Percentiles rank a stretch among this genome's conserved stretches.
These are phyloP conservation scores for Byssothecium circinans DNA, from an alignment of 2,329 filamentous ascomycete species.

Conservation along the genomic window DNA sequence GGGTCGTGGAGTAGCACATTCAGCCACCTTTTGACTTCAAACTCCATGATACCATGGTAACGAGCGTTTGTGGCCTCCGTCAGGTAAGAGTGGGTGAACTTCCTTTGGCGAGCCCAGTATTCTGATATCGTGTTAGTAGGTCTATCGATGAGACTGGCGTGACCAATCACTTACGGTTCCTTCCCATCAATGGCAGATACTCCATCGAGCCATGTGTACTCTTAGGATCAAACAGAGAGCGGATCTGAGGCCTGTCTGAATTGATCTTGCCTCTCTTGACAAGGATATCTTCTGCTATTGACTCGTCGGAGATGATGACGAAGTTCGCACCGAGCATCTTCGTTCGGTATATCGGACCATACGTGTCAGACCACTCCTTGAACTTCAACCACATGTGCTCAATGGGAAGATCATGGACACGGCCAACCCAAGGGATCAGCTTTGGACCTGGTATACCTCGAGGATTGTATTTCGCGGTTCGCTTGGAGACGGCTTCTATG, in stretches of 20 bases:
- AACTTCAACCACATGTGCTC: conserved; percentile 57
- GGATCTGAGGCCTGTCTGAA: conserved; percentile 55
- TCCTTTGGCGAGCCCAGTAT: conserved; percentile 59
- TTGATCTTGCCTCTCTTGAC: conserved; percentile 56
- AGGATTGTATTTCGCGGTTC: conserved; percentile 42
- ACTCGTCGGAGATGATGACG: conserved; percentile 56
- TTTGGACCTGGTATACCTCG: conserved; percentile 46
- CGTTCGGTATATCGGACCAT: conserved; percentile 41
- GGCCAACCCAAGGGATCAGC: conserved; percentile 41
- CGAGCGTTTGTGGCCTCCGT: conserved; percentile 49
- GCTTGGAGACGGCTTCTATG: conserved; percentile 37
- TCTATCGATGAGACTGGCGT: not conserved
- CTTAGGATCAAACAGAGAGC: conserved; percentile 58
- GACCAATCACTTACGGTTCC: conserved; percentile 50
- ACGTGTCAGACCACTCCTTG: conserved; percentile 40
- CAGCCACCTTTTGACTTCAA: conserved; percentile 58
- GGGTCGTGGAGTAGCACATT: conserved; percentile 53
- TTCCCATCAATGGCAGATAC: conserved; percentile 59
- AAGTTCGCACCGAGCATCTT: conserved; percentile 48
- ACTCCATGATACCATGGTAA: conserved; percentile 55
- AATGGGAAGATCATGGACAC: conserved; percentile 41
- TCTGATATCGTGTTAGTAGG: conserved; percentile 35
- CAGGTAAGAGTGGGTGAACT: conserved; percentile 56
- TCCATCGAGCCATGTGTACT: conserved; percentile 59
- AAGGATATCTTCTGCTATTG: conserved; percentile 56